A percentile compares a stretch with the other conserved stretches of the same genome.
Evolutionary conservation across 1,284 basidiomycete genomes (phyloP).

Genomic region (Trametes pubescens): DNA sequence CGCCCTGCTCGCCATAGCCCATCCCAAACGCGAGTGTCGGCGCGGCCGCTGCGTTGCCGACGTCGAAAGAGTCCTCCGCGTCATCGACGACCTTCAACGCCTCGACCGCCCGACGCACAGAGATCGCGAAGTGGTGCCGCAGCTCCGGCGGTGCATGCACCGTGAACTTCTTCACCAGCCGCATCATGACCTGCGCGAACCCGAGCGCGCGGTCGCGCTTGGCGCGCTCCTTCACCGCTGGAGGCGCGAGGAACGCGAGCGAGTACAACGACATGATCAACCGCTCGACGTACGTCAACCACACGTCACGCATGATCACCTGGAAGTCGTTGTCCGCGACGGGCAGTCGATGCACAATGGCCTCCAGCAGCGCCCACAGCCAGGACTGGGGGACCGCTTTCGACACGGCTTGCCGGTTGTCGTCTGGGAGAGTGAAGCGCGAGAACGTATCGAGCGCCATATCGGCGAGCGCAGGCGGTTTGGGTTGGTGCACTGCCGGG

Average conservation of each 20-base stretch:
- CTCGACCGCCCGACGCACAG: constrained; percentile 83
- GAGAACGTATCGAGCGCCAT: constrained; percentile 87
- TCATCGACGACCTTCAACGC: constrained; percentile 88
- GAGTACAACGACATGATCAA: constrained; percentile 85
- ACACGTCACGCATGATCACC: constrained; percentile 65
- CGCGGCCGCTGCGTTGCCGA: constrained; percentile 55
- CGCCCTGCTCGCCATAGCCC: constrained; percentile 79
- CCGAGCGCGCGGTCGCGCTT: constrained; percentile 66
- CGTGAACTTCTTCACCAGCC: constrained; percentile 70
- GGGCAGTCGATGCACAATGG: constrained; percentile 85
- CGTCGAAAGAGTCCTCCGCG: constrained; percentile 77
- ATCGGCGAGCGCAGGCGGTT: constrained; percentile 60
- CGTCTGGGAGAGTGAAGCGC: constrained; percentile 78
- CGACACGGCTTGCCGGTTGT: constrained; percentile 81
- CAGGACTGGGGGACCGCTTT: constrained; percentile 63
- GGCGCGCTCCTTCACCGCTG: constrained; percentile 73
- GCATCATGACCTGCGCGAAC: constrained; percentile 69
- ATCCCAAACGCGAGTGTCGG: constrained; percentile 75
- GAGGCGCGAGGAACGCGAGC: constrained; percentile 85
- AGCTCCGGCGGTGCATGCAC: constrained; percentile 55
- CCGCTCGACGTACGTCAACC: constrained; percentile 85
- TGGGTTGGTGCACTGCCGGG: constrained; percentile 48
- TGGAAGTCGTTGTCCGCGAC: constrained; percentile 81
- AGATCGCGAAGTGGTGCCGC: constrained; percentile 64
- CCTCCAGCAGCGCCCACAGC: constrained; percentile 70